Evolutionary conservation across 306 rosid genomes (phyloP), one percentile per base, ranked within the genome.

Genomic region (Prunus davidiana): DNA sequence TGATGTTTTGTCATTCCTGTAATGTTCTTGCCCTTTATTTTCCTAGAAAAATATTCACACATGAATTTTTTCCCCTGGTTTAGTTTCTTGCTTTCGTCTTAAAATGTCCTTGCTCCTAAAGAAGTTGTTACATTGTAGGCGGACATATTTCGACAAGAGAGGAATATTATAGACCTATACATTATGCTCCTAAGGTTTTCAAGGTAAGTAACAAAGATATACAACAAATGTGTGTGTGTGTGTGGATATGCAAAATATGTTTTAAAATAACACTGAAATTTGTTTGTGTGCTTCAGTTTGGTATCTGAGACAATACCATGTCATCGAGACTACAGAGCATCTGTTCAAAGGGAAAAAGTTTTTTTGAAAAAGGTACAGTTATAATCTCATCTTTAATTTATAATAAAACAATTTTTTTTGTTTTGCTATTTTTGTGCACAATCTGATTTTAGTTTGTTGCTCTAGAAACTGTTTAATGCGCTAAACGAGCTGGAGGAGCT

Each of bases 161-260:
- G 76, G 83, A 95, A 90, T 86, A 83, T 88, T 64, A 84, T 95
- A 66, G 97, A 95, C 84, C 90, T 95, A 58, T 95, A 95, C 74
- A 88, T 90, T 63, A 92, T 95, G 97, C 97, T 95, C 71, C 87
- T 95, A 76, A 85, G 98, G 75, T 95, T 85, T 86, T 95, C 98
- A 69, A 89, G 98, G 98, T 95, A 89, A 45, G 84, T 49, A 69
- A 68, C 51, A 16, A 58, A 69, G 60, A 57, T 13, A 67, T 67
- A 45, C 46, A 6, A 14, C 27, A 65, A 38, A 18, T 65, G 70
- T 67, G 32, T 12, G n/a, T 20, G 12, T 11, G 65, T 34, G 9
- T 56, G 69, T 2, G 49, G 13, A 3, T 56, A 34, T 0, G 1
- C 12, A 22, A 41, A 14, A 72, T 45, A 13, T 67, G 41, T 20